Evolutionary conservation across 768 basidiomycete species (phyloP), one percentile per base, ranked within the genome.

Genomic region (Gyrodon lividus): DNA sequence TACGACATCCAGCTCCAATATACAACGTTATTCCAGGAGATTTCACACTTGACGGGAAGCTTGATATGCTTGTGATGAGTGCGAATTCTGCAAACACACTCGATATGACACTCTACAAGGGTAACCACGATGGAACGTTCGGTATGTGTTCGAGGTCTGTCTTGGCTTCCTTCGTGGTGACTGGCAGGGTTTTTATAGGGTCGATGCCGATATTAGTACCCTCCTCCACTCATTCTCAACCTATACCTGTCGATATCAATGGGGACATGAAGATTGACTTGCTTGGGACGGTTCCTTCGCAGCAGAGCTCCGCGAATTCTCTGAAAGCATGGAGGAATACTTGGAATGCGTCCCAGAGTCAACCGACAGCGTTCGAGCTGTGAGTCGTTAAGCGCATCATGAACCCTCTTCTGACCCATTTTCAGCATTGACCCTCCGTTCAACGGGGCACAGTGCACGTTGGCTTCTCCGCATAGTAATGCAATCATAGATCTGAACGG

Each of bases 401-500:
- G 19, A 42, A 43, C 37, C 13, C 20, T 45, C 22, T 20, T 43
- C 31, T 63, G 31, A 62, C 26, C 23, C 24, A 51, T 44, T 39
- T 39, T 3, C 48, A 91, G 88, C 8, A 67, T 70, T 26, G 74
- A 83, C 40, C 80, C 88, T 2, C 77, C 77, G 14, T 81, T 92
- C 58, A 67, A 75, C 19, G 84, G 81, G 13, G 58, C 75, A 14
- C 82, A 84, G 38, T 99, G 97, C 69, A 77, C 71, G 9, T 67
- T 92, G n/a, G 80, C 90, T 10, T 84, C 86, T 56, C 95, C 96
- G 5, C 97, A 98, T 64, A 93, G 89, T 64, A 97, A 95, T 68
- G 95, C 94, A 0, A 87, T 94, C 16, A 80, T 98, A 5, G 97
- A 99, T 62, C 72, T 99, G 34, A 83, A 98, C 55, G 97, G 97